Conservation (phyloP, 2,329 filamentous ascomycete species). For the Colletotrichum sp. region DNA sequence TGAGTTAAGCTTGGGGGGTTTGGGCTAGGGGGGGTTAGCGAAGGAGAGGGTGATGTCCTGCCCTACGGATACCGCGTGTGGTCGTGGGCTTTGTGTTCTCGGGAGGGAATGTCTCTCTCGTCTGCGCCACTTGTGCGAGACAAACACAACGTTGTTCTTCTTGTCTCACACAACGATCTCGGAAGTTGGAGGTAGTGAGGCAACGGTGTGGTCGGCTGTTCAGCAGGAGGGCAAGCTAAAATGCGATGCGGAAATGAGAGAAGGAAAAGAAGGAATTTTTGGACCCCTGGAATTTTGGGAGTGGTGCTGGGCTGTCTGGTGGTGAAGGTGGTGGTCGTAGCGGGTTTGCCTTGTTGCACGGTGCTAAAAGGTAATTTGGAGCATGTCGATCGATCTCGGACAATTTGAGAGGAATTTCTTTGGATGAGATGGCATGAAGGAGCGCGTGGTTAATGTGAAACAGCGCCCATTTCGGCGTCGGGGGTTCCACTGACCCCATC, state of each 20-base stretch:
- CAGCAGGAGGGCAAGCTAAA: not conserved
- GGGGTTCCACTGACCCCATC: conserved; percentile 3
- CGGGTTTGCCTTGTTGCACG: not conserved
- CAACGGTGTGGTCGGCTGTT: not conserved
- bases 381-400: conserved; percentile 20
- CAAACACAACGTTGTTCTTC: not conserved
- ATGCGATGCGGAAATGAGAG: conserved; percentile 2
- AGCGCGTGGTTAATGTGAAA: conserved; percentile 19
- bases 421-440: conserved; percentile 15
- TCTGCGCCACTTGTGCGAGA: conserved; percentile 2
- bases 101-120: not conserved
- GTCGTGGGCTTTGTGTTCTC: not conserved
- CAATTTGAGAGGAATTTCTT: conserved; percentile 12
- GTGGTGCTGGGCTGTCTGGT: not conserved
- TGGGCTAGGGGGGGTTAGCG: not conserved
- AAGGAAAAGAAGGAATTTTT: not conserved
- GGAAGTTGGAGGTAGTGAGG: not conserved
- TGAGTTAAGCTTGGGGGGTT: conserved; percentile 8
- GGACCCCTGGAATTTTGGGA: not conserved
- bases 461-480: conserved; percentile 15
- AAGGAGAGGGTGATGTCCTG: not conserved
- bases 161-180: not conserved
- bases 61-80: not conserved
- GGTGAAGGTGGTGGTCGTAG: not conserved
- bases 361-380: conserved; percentile 3